Evolutionary conservation across 1,284 basidiomycete species (phyloP).

Genomic region (Puccinia brachypodii): DNA sequence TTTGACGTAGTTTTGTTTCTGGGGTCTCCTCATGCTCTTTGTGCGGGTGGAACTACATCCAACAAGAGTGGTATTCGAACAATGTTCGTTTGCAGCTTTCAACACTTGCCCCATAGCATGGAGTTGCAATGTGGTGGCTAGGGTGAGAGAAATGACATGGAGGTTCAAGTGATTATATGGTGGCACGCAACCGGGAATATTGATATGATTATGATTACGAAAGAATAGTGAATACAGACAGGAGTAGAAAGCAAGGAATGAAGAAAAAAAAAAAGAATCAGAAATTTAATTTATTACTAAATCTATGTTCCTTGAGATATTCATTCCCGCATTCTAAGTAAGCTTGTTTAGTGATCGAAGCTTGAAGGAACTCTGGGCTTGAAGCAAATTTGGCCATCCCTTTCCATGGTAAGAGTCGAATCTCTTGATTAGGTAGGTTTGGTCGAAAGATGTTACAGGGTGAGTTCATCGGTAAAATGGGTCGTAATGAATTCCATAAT

Average conservation of each 20-base stretch:
- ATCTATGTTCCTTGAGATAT: conserved; percentile 49
- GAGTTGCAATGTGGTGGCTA: no score
- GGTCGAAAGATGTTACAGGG: conserved; percentile 67
- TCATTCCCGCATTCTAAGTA: conserved; percentile 92
- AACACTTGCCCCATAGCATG: no score
- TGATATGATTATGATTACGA: background rate
- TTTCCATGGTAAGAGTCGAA: conserved; percentile 78
- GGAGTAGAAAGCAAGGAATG: no score
- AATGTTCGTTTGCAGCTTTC: no score
- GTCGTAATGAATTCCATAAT: conserved; percentile 70
- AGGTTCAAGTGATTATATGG: no score
- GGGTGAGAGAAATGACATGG: no score
- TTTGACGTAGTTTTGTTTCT: no score
- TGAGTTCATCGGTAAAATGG: conserved; percentile 77
- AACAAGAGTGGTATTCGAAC: no score
- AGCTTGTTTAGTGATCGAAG: conserved; percentile 70
- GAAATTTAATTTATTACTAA: conserved; percentile 32
- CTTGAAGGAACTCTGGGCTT: conserved; percentile 64
- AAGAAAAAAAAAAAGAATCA: conserved; percentile 7
- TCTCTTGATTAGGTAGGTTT: conserved; percentile 60
- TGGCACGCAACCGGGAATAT: no score
- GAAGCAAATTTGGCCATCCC: conserved; percentile 83
- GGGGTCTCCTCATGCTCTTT: background rate
- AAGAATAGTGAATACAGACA: background rate
- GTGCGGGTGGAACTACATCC: no score